A percentile compares a stretch with the other conserved stretches of the same genome.
Conservation (phyloP, 257 asterid species). For the Ehretia macrophylla region DNA sequence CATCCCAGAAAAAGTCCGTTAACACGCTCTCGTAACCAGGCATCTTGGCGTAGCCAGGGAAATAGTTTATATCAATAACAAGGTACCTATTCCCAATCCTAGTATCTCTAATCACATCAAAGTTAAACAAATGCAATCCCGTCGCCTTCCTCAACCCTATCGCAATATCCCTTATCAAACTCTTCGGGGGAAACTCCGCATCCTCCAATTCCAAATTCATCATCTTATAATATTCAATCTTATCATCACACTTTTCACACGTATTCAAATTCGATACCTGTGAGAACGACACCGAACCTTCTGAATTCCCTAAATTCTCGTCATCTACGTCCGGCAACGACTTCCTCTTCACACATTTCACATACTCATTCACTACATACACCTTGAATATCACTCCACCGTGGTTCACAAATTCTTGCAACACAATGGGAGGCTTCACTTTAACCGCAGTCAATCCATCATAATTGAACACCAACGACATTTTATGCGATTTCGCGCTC, state of each 20-base stretch:
- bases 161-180: conserved; percentile 52
- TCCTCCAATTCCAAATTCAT: conserved; percentile 47
- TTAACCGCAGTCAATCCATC: conserved; percentile 47
- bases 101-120: conserved; percentile 69
- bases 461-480: conserved; percentile 51
- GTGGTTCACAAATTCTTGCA: conserved; percentile 74
- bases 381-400: conserved; percentile 79
- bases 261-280: conserved; percentile 54
- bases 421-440: conserved; percentile 64
- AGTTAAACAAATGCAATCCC: conserved; percentile 56
- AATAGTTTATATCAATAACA: conserved; percentile 69
- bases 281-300: conserved; percentile 50
- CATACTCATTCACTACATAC: conserved; percentile 69
- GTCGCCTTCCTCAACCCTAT: conserved; percentile 50
- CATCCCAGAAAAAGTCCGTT: conserved; percentile 61
- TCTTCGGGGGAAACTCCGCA: conserved; percentile 64
- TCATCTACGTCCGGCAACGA: conserved; percentile 59
- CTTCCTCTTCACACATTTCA: conserved; percentile 70
- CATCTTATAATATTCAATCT: conserved; percentile 33
- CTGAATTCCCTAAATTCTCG: conserved; percentile 40
- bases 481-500: conserved; percentile 68
- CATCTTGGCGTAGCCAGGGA: conserved; percentile 86
- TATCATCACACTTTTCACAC: conserved; percentile 38
- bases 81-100: conserved; percentile 59
- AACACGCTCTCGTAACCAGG: conserved; percentile 60